These are phyloP conservation scores for Vanderwaltozyma verrucispora DNA, from an alignment of 805 yeast species.

Conservation along the genomic window DNA sequence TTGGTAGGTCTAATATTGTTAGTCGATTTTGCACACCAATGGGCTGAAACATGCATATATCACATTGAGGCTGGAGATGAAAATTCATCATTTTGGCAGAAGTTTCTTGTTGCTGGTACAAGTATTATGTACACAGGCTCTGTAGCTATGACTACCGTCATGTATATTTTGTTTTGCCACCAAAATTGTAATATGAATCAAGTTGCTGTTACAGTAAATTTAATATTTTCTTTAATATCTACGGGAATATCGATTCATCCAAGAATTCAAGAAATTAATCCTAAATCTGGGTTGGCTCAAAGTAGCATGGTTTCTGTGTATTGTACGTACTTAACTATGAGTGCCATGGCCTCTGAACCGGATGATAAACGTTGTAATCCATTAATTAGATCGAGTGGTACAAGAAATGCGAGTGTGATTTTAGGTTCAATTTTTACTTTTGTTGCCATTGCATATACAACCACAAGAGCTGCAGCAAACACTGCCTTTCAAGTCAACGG, in stretches of 20 bases:
- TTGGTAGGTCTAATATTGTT: slow-evolving; percentile 81
- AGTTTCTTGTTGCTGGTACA: slow-evolving; percentile 78
- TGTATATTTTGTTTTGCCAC: slow-evolving; percentile 77
- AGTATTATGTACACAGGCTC: slow-evolving; percentile 71
- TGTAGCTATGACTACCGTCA: slow-evolving; percentile 58
- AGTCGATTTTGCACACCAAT: slow-evolving; percentile 96
- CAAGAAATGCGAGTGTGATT: slow-evolving; percentile 79
- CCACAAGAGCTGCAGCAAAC: slow-evolving; percentile 90
- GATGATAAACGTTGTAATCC: slow-evolving; percentile 93
- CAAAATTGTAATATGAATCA: slow-evolving; percentile 81
- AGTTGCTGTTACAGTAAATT: slow-evolving; percentile 70
- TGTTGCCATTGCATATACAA: slow-evolving; percentile 91
- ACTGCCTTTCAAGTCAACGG: slow-evolving; percentile 46
- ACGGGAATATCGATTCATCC: slow-evolving; percentile 71
- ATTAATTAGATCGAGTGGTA: slow-evolving; percentile 75
- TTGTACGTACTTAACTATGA: slow-evolving; percentile 81
- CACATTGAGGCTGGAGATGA: slow-evolving; percentile 78
- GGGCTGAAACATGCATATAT: slow-evolving; percentile 94
- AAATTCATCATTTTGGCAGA: slow-evolving; percentile 56
- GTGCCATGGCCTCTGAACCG: slow-evolving; percentile 94
- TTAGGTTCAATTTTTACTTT: slow-evolving; percentile 91
- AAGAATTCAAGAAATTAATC: slow-evolving; percentile 80
- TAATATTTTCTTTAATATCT: slow-evolving; percentile 52
- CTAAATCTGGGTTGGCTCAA: slow-evolving; percentile 94
- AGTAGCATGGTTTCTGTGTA: slow-evolving; percentile 91